Percentiles rank a stretch among this genome's conserved stretches.
These are phyloP conservation scores for Immersiella caudata DNA, from an alignment of 495 filamentous ascomycete genomes.

Conservation along the genomic window DNA sequence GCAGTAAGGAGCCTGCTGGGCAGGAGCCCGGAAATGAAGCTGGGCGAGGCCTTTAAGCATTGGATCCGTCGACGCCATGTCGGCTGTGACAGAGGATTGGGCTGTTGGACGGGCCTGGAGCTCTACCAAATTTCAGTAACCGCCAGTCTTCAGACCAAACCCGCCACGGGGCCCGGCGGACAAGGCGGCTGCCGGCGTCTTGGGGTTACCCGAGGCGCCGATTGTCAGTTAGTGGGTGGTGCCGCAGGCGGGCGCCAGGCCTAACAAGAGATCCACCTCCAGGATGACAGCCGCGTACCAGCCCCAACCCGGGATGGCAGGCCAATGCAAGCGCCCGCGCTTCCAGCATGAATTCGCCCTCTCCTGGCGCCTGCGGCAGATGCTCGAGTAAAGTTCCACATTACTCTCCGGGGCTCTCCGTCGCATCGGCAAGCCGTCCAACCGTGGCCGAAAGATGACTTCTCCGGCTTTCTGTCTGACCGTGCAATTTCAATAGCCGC, in stretches of 20 bases:
- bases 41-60: conserved; percentile 2
- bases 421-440: conserved; percentile 15
- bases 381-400: conserved; percentile 8
- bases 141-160: conserved; percentile 23
- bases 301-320: too few species aligned
- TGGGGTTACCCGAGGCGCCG: neutral
- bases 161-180: conserved; percentile 9
- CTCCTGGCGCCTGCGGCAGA: conserved; percentile 14
- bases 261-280: neutral
- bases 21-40: conserved; percentile 1
- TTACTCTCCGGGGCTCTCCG: neutral
- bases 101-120: conserved; percentile 14
- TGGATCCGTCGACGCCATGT: neutral
- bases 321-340: conserved; percentile 23
- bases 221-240: neutral
- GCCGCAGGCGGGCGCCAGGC: neutral
- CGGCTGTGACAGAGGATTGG: conserved; percentile 23
- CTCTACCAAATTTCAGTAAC: conserved; percentile 35
- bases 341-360: conserved; percentile 3
- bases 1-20: neutral
- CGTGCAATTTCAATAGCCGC: conserved; percentile 40
- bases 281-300: neutral
- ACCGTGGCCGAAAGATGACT: conserved; percentile 21
- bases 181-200: neutral
- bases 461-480: conserved; percentile 27